A percentile compares a stretch with the other conserved stretches of the same genome.
phyloP scores from a whole-genome alignment of 257 asterid species.

The Verbascum thapsus region DNA sequence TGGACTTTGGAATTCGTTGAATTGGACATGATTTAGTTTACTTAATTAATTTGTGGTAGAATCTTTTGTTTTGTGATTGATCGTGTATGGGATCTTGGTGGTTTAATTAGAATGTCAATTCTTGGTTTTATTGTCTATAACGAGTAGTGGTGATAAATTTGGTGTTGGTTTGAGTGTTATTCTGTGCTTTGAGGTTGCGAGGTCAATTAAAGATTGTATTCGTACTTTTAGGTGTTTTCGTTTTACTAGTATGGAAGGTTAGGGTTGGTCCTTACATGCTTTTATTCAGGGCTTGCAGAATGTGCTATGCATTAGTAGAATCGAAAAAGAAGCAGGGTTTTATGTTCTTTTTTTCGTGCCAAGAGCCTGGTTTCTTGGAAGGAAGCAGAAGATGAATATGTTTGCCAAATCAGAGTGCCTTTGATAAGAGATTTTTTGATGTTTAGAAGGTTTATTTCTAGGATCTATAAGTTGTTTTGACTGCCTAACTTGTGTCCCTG shows the following conservation, averaged over 20 bases:
- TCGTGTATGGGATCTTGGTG: constrained; percentile 1
- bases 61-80: constrained; percentile 1
- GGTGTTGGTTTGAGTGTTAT: not conserved
- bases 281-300: not conserved
- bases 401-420: constrained; percentile 28
- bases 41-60: constrained; percentile 6
- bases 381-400: not conserved
- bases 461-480: too few relatives aligned
- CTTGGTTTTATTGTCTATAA: constrained; percentile 5
- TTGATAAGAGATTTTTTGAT: constrained; percentile 19
- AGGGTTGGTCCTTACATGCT: constrained; percentile 26
- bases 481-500: not conserved
- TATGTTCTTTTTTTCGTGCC: not conserved
- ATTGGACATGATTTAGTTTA: constrained; percentile 31
- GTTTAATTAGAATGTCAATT: not conserved
- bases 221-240: constrained; percentile 17
- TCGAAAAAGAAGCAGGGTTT: constrained; percentile 2
- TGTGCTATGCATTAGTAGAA: constrained; percentile 13
- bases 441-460: constrained; percentile 10
- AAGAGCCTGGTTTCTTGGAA: not conserved
- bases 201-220: not conserved
- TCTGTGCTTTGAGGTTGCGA: constrained; percentile 15
- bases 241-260: constrained; percentile 32
- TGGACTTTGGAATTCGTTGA: constrained; percentile 24
- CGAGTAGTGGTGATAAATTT: constrained; percentile 34